Evolutionary conservation across 495 filamentous ascomycete species (phyloP), one percentile per base, ranked within the genome.

Genomic region (Hypoxylon lienhwacheense): DNA sequence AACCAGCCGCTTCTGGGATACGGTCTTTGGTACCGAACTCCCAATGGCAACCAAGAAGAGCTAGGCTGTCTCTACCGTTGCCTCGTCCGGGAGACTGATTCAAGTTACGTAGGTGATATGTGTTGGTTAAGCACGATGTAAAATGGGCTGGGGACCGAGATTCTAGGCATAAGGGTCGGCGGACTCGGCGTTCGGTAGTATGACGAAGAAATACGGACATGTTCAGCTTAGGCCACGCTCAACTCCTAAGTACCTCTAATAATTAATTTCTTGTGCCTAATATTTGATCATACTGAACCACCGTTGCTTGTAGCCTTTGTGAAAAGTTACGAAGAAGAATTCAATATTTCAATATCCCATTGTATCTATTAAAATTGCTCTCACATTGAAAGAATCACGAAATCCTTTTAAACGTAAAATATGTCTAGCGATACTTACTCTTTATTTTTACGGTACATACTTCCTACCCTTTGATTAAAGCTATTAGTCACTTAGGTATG

Each of bases 1-100:
- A 20, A 97, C 93, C n/a, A 96, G 88, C 74, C 82, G 85, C 29
- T 95, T 99, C 80, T 99, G 95, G 95, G 95, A 99, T 67, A 73
- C 70, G 7, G 73, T 97, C 1, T 99, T 99, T 65, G 87, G 89
- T 39, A 99, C 95, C 12, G 87, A 93, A 73, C 72, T 98, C 17
- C 65, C 74, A 1, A 75, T 78, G 42, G 73, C 67, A 24, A 65
- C 69, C 19, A 89, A 88, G 77, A 71, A 77, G 21, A 74, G 81
- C 57, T 89, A 75, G 36, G 29, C 10, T 15, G 28, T 12, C 40
- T 12, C 33, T 12, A 10, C 35, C 12, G 5, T 29, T 37, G 15
- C 44, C 32, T 16, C 34, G 4, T n/a, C 14, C 2, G 22, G 10
- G 34, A 19, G 41, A 20, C 25, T 47, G 28, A 49, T 40, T 31